phyloP scores from a whole-genome alignment of 768 basidiomycete species.

The Pulveroboletus frians region DNA sequence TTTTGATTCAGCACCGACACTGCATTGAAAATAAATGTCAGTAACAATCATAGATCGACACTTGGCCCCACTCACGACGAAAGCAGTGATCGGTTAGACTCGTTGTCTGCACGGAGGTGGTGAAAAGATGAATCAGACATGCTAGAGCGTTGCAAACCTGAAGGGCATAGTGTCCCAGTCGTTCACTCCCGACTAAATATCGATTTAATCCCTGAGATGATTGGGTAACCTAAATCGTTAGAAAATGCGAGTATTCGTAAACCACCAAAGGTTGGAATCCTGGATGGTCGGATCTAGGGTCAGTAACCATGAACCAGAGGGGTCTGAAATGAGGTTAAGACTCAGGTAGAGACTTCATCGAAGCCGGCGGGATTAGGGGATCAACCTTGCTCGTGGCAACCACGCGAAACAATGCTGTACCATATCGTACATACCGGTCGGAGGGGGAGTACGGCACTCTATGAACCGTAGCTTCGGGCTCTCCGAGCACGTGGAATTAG shows the following conservation, averaged over 20 bases:
- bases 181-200: constrained; percentile 7
- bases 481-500: neutral
- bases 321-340: neutral
- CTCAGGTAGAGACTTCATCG: neutral
- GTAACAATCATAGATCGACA: neutral
- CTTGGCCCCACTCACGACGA: constrained; percentile 11
- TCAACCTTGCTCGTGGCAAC: constrained; percentile 11
- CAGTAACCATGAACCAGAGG: neutral
- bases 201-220: neutral
- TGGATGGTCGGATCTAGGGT: constrained; percentile 6
- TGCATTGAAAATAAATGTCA: constrained; percentile 10
- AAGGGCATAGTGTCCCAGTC: neutral
- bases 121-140: constrained; percentile 6
- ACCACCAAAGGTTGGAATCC: neutral
- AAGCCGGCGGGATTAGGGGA: neutral
- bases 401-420: constrained; percentile 20
- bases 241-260: neutral
- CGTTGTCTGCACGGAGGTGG: neutral
- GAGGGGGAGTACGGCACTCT: neutral
- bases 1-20: neutral
- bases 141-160: neutral
- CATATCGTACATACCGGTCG: constrained; percentile 1
- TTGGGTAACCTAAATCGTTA: constrained; percentile 9
- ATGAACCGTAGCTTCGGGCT: neutral
- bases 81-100: neutral